phyloP scores from a whole-genome alignment of 139 green algal genomes.

The Micractinium conductrix region DNA sequence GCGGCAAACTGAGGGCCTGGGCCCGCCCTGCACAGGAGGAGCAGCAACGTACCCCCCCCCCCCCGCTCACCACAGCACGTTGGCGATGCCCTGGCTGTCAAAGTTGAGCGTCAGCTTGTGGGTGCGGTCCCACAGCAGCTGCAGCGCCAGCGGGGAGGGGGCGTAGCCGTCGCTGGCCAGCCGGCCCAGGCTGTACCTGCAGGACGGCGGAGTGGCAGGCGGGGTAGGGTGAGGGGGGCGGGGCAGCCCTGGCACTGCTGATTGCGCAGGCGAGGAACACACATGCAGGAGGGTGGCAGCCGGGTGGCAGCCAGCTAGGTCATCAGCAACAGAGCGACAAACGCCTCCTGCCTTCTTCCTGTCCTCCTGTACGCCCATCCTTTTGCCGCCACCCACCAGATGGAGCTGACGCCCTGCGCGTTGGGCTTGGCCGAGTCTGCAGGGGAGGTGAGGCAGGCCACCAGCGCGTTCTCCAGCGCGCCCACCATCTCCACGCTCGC shows the following conservation, averaged over 20 bases:
- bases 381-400: no score
- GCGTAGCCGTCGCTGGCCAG: slow-evolving; percentile 21
- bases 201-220: no score
- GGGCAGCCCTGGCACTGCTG: background rate
- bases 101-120: background rate
- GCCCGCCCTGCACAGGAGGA: background rate
- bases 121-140: slow-evolving; percentile 34
- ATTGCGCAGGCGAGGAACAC: no score
- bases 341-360: no score
- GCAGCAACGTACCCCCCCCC: no score
- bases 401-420: background rate
- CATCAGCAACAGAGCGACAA: no score
- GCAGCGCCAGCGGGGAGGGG: background rate
- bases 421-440: background rate
- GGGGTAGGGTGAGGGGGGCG: background rate
- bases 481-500: background rate
- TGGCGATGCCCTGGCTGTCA: slow-evolving; percentile 7
- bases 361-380: no score
- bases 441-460: background rate
- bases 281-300: no score
- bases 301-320: no score
- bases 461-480: slow-evolving; percentile 20
- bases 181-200: slow-evolving; percentile 29
- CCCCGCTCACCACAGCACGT: slow-evolving; percentile 26
- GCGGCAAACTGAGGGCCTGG: no score